Percentiles rank a stretch among this genome's conserved stretches.
Conservation (phyloP, 176 grass and related monocot genomes). For the Avena eriantha region DNA sequence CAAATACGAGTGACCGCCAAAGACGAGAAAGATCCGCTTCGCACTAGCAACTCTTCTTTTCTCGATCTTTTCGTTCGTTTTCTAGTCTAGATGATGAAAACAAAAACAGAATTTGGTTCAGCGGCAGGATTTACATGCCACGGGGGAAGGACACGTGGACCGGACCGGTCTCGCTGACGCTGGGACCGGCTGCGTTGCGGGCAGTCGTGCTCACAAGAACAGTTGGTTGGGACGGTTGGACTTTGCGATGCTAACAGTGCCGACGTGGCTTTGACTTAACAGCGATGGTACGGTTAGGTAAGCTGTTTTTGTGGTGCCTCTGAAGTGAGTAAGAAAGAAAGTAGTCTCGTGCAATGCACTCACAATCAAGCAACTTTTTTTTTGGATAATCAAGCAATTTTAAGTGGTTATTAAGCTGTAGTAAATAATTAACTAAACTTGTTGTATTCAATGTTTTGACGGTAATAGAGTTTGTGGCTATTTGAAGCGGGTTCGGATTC, state of each 20-base stretch:
- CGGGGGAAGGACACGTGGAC: conserved; percentile 22
- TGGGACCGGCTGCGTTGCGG: neutral
- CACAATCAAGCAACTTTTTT: no score
- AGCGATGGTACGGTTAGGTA: neutral
- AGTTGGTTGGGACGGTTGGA: conserved; percentile 36
- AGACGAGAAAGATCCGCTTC: conserved; percentile 17
- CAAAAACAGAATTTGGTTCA: neutral
- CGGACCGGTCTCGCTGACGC: neutral
- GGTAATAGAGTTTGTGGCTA: no score
- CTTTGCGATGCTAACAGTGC: neutral
- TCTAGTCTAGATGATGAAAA: neutral
- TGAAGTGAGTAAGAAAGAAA: neutral
- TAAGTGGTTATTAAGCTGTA: neutral
- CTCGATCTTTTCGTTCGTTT: neutral
- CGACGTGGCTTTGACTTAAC: conserved; percentile 31
- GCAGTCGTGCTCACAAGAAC: neutral
- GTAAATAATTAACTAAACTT: neutral
- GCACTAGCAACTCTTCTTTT: neutral
- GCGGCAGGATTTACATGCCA: neutral
- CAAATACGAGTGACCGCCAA: neutral
- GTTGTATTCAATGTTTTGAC: no score
- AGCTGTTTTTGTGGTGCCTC: neutral
- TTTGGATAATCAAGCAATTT: no score
- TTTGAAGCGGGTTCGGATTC: neutral
- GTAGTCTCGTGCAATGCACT: neutral